Percentiles rank a stretch among this genome's conserved stretches.
Evolutionary conservation across 345 rosid genomes (phyloP).

Genomic region (Theobroma cacao): DNA sequence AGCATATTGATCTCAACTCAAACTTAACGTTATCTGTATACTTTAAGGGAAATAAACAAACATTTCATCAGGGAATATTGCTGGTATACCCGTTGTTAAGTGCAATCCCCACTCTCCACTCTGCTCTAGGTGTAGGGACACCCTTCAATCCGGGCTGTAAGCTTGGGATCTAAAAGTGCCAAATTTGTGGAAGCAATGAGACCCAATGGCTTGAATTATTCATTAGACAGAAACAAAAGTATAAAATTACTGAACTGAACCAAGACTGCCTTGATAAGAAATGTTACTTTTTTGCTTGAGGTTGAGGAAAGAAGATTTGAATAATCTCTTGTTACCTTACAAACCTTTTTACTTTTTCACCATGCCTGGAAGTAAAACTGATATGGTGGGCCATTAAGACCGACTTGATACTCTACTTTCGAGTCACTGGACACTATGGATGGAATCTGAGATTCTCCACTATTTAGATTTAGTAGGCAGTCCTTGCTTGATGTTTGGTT

Average conservation of each 20-base stretch:
- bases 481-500: neutral
- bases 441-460: conserved; percentile 38
- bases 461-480: conserved; percentile 9
- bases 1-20: neutral
- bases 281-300: neutral
- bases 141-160: neutral
- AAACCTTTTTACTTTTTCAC: neutral
- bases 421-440: conserved; percentile 28
- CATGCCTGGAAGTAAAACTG: neutral
- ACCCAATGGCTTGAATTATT: conserved; percentile 11
- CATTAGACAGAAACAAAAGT: neutral
- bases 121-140: neutral
- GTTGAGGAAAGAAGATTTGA: neutral
- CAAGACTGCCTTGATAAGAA: neutral
- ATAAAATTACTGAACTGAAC: neutral
- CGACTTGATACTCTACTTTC: conserved; percentile 19
- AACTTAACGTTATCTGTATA: neutral
- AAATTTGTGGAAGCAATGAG: conserved; percentile 5
- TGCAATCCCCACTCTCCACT: conserved; percentile 3
- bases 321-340: neutral
- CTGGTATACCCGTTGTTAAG: neutral
- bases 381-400: conserved; percentile 24
- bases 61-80: neutral
- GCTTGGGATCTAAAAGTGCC: conserved; percentile 1
- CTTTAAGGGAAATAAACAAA: neutral